These are phyloP conservation scores for Leptographium wingfieldii DNA, from an alignment of 2,329 filamentous ascomycete genomes.

Conservation along the genomic window DNA sequence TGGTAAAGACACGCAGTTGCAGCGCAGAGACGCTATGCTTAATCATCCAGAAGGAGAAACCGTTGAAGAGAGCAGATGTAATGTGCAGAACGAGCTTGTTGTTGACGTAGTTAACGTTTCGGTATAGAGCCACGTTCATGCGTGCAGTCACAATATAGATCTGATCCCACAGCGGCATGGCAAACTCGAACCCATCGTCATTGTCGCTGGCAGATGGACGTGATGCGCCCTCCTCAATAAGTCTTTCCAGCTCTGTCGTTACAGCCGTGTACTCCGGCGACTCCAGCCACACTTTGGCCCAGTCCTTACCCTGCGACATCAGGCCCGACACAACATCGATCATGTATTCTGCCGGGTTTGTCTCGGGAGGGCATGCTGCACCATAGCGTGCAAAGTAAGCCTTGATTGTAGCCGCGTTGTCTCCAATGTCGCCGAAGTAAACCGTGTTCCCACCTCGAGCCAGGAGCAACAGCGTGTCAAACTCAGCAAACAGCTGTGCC, in stretches of 20 bases:
- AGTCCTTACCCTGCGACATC: constrained; percentile 29
- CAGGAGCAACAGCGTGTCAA: constrained; percentile 52
- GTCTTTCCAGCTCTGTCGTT: constrained; percentile 50
- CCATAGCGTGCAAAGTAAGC: constrained; percentile 58
- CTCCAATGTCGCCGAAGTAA: constrained; percentile 52
- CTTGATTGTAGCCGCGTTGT: constrained; percentile 36
- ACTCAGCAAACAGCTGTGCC: constrained; percentile 51
- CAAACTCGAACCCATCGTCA: constrained; percentile 47
- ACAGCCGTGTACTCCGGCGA: constrained; percentile 28
- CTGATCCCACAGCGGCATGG: constrained; percentile 52
- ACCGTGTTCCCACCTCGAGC: constrained; percentile 51
- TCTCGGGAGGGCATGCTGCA: constrained; percentile 44
- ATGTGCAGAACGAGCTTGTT: constrained; percentile 48
- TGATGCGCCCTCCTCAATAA: constrained; percentile 32
- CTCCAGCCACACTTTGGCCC: constrained; percentile 24
- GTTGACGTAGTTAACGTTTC: constrained; percentile 59
- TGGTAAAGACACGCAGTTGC: constrained; percentile 56
- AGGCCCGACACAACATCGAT: constrained; percentile 44
- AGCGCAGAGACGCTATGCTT: constrained; percentile 40
- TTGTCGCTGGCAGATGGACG: neutral
- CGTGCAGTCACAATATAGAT: constrained; percentile 46
- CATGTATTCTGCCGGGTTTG: constrained; percentile 72
- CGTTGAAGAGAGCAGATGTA: constrained; percentile 42
- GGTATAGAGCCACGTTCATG: constrained; percentile 62
- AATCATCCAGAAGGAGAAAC: constrained; percentile 41